Evolutionary conservation across 2,329 filamentous ascomycete species (phyloP), one percentile per base, ranked within the genome.

Genomic region (Talaromyces atroroseus): DNA sequence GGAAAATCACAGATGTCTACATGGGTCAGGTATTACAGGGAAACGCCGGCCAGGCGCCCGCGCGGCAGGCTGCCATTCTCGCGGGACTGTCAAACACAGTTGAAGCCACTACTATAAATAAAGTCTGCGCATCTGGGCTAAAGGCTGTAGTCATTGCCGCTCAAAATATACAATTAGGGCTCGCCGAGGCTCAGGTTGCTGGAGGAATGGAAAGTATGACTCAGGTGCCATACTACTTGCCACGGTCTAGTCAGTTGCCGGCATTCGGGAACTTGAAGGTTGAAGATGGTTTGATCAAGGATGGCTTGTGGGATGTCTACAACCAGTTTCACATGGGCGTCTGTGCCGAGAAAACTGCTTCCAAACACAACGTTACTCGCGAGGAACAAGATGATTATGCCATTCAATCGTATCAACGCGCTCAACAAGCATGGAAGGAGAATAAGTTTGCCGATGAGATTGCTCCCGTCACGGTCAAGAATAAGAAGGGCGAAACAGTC

Each of bases 201-300:
- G 94, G 94, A 60, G 94, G 94, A 54, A 96, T 99, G 89, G 94
- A 99, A 78, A 96, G 90, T 74, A 99, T 99, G 94, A 90, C 89
- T 5, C 83, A 88, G 40, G 90, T 96, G 4, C 94, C 94, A 2
- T 95, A 95, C 74, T 97, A 96, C 70, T 76, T 95, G 29, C 85
- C 88, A 7, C 85, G 94, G 32, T 84, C 90, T n/a, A 90, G 85
- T 66, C 83, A 88, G 60, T 80, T 94, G 64, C 89, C 92, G 1
- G 78, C 90, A 0, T 96, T 97, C 67, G 94, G 94, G 34, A 85
- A 96, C 66, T 80, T 94, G 64, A 88, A 88, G 73, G 78, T 96
- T 73, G 88, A 95, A 72, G 94, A 99, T 67, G 94, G 92, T 0
- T 76, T 99, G 65, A 88, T 97, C 69, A 94, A 94, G 73, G 94